phyloP scores from a whole-genome alignment of 2,329 filamentous ascomycete genomes.

The Epicoccum sorghinum region DNA sequence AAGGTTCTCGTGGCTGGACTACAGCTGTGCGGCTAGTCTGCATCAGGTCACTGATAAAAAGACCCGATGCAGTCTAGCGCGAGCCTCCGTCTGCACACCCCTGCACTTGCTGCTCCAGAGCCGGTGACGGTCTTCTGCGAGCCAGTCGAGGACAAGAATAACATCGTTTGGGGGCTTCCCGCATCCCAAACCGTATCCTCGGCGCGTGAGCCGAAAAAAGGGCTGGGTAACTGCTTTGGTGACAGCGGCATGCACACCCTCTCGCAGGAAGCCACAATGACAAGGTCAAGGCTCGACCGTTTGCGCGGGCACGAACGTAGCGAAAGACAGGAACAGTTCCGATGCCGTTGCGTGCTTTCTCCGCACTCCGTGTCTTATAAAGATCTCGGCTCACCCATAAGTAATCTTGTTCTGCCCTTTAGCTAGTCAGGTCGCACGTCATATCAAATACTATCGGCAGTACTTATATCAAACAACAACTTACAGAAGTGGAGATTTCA shows the following conservation, averaged over 20 bases:
- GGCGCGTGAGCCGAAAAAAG: conserved; percentile 32
- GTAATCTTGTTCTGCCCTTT: conserved; percentile 24
- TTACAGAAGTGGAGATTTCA: too few species aligned
- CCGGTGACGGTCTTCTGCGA: conserved; percentile 18
- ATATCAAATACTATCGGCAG: too few species aligned
- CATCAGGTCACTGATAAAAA: conserved; percentile 38
- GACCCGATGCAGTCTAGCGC: conserved; percentile 34
- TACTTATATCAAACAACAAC: too few species aligned
- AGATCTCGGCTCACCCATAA: conserved; percentile 41
- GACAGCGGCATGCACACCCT: conserved; percentile 35
- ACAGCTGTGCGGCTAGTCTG: not conserved
- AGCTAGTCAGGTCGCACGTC: conserved; percentile 20
- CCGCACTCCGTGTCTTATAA: conserved; percentile 31
- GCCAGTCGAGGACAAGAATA: conserved; percentile 44
- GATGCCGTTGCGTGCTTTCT: conserved; percentile 22
- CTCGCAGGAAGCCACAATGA: conserved; percentile 19
- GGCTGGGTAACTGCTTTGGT: conserved; percentile 18
- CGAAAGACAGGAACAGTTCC: conserved; percentile 27
- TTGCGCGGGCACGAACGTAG: conserved; percentile 27
- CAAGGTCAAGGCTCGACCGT: conserved; percentile 30
- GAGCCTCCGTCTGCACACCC: conserved; percentile 30
- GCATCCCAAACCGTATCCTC: conserved; percentile 31
- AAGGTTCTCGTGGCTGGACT: conserved; percentile 17
- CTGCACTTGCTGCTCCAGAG: conserved; percentile 10
- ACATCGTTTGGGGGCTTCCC: conserved; percentile 35